Evolutionary conservation across 768 basidiomycete species (phyloP).

Genomic region (Lactarius sp.): DNA sequence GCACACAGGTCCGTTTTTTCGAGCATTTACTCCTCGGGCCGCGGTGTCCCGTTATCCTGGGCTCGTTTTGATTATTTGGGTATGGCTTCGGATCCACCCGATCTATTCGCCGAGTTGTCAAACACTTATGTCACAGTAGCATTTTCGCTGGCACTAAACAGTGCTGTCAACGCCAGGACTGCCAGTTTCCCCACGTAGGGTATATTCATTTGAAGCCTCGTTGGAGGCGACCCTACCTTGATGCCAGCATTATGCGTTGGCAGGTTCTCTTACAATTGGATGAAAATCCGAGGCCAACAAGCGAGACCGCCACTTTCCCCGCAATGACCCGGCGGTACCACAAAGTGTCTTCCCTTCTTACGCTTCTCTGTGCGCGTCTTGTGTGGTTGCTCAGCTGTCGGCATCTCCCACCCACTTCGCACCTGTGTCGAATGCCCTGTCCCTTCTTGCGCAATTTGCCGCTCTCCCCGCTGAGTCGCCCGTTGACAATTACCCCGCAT

Average conservation of each 20-base stretch:
- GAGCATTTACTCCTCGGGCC: constrained; percentile 5
- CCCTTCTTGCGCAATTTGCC: constrained; percentile 16
- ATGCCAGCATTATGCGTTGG: background rate
- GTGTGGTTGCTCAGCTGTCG: background rate
- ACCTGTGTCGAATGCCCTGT: background rate
- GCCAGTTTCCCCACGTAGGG: background rate
- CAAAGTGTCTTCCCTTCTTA: background rate
- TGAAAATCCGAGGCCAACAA: background rate
- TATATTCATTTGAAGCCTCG: background rate
- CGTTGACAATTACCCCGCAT: constrained; percentile 22
- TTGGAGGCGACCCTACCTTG: background rate
- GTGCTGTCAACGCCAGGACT: background rate
- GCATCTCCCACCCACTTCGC: constrained; percentile 13
- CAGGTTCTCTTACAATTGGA: background rate
- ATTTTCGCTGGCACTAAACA: background rate
- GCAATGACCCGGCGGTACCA: constrained; percentile 8
- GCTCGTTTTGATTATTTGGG: constrained; percentile 10
- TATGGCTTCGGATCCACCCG: constrained; percentile 7
- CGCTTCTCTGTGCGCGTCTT: background rate
- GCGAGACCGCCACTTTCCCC: background rate
- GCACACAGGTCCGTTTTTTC: background rate
- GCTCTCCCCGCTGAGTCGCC: constrained; percentile 3
- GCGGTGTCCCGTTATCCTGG: constrained; percentile 8
- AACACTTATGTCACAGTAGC: constrained; percentile 11
- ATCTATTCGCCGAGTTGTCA: background rate